Evolutionary conservation across 805 yeast genomes (phyloP), one percentile per base, ranked within the genome.

Genomic region (Maudiozyma bulderi): DNA sequence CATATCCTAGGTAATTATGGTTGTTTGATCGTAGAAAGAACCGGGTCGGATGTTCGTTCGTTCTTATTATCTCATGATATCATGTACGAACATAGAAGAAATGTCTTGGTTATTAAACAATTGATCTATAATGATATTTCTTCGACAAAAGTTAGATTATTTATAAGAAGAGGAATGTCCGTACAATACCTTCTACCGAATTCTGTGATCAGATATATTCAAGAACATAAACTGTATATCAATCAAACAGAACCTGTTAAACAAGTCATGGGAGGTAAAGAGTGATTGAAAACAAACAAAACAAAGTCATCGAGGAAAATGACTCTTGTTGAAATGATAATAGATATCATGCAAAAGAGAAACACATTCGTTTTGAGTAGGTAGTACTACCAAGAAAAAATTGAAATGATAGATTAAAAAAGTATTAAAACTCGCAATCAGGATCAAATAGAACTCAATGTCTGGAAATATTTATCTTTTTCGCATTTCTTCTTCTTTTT

Each of bases 1-100:
- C 99, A 93, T 65, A 93, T 93, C 44, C 74, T 93, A 56, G 99
- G 99, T 30, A 83, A 86, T 53, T 93, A 93, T 67, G 99, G 99
- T 3, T 93, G 99, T 70, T 72, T 93, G 53, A 93, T 93, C 45
- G 96, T 93, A 26, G 99, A 93, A 72, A 76, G 99, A 57, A 91
- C 99, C 0, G 99, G 99, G 6, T 76, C 93, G 8, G 99, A 93
- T 68, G 99, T 93, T 47, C 78, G 99, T 60, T 81, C 89, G 38
- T 93, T 93, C 74, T 70, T 93, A 60, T 73, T 93, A 53, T 81
- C 93, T 47, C 99, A 93, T 69, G 99, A 93, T 65, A 85, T 93
- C 60, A 89, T 93, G 96, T 93, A 90, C 66, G 96, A 91, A 69
- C 97, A 93, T 64, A 76, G 97, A 48, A 77, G 91, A 58, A 93